These are phyloP conservation scores for Nicotiana tomentosiformis DNA, from an alignment of 257 asterid species.

Conservation along the genomic window DNA sequence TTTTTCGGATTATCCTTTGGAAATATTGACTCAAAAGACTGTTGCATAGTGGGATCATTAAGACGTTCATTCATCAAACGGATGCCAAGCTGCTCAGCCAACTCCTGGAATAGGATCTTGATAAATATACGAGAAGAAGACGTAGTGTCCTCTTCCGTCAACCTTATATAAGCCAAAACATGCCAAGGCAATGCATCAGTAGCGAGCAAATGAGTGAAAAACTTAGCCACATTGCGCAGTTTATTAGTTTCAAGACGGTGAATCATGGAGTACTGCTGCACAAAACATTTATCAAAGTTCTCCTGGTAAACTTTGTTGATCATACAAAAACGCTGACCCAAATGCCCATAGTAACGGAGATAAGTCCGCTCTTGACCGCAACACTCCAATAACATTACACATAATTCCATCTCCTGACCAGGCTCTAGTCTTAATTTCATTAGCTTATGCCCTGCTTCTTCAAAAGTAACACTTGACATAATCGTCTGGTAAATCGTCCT, in stretches of 20 bases:
- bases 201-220: slow-evolving; percentile 12
- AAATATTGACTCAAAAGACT: slow-evolving; percentile 1
- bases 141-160: slow-evolving; percentile 8
- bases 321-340: slow-evolving; percentile 13
- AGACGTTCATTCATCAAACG: not conserved
- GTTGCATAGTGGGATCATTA: not conserved
- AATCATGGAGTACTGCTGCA: slow-evolving; percentile 2
- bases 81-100: slow-evolving; percentile 9
- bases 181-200: slow-evolving; percentile 12
- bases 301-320: not conserved
- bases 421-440: not conserved
- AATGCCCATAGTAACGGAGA: not conserved
- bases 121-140: slow-evolving; percentile 15
- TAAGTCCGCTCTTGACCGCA: slow-evolving; percentile 14
- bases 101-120: slow-evolving; percentile 8
- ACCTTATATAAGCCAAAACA: not conserved
- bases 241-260: slow-evolving; percentile 8
- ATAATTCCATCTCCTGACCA: slow-evolving; percentile 16
- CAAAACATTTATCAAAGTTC: slow-evolving; percentile 4
- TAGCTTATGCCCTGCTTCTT: slow-evolving; percentile 12
- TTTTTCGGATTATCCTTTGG: slow-evolving; percentile 9
- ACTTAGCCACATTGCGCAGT: slow-evolving; percentile 9
- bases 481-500: slow-evolving; percentile 6
- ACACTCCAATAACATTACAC: slow-evolving; percentile 11
- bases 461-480: slow-evolving; percentile 15